Base-by-base conservation (phyloP, 345 rosid species). In the Euphorbia pulcherrima region DNA sequence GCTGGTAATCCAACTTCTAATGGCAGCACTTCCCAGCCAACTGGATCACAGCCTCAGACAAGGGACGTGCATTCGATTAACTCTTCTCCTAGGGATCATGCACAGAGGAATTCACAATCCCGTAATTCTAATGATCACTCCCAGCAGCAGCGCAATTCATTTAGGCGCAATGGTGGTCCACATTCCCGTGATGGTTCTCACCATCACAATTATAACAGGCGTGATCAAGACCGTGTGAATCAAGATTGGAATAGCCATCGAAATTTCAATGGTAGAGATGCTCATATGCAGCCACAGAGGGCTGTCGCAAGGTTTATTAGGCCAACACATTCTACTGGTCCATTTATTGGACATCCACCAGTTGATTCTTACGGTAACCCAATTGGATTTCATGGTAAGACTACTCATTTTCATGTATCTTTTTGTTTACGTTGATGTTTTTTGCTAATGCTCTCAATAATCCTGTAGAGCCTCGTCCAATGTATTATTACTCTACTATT, bases 141-240 rank as follows among this genome's bases (percentile, higher is more conserved):
- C 51, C 70, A 28, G 28, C 84, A 88, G 58, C 90, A 65, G 10
- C 92, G 89, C 46, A 89, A 77, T 77, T 83, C 94, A 4, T 81
- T 78, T 66, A 84, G 89, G 76, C 96, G 86, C 29, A 85, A 85
- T 72, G 68, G 82, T 26, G 83, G 84, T 17, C 72, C 72, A 8
- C 83, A 84, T 79, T 58, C 78, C 5, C 83, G 86, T 39, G 85
- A 84, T 75, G 85, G 87, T 75, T 84, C 86, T 68, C 90, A 86
- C 72, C 84, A 87, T 77, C 87, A 85, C 55, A 84, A 55, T 77
- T 86, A 86, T 74, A 88, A 86, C 62, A 82, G 96, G 77, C 93
- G 91, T 46, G 90, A 81, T 77, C 96, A 84, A 62, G 93, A 88
- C 44, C 87, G 92, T 48, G 8, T 41, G 21, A 77, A 64, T 59